phyloP scores from a whole-genome alignment of 257 asterid species.

The Penstemon newberryi region DNA sequence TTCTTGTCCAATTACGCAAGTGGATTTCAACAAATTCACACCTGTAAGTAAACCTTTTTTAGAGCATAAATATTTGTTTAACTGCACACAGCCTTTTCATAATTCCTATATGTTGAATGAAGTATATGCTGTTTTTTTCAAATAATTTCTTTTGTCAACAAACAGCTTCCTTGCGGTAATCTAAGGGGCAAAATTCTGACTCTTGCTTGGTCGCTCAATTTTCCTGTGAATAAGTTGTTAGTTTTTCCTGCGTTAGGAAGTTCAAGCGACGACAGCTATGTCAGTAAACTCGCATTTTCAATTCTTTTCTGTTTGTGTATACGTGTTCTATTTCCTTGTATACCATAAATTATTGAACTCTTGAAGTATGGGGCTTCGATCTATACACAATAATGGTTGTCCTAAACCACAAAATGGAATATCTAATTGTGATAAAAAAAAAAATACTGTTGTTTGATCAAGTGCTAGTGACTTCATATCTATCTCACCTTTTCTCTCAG shows the following conservation, averaged over 20 bases:
- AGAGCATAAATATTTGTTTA: no score
- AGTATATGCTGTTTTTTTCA: neutral
- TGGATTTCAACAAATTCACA: constrained; percentile 95
- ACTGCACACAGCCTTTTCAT: neutral
- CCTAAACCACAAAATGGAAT: neutral
- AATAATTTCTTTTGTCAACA: constrained; percentile 20
- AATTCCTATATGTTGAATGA: neutral
- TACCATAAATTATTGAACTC: constrained; percentile 3
- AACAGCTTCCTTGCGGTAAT: constrained; percentile 87
- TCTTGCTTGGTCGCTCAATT: constrained; percentile 85
- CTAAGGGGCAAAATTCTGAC: constrained; percentile 79
- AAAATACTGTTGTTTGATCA: neutral
- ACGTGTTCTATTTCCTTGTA: neutral
- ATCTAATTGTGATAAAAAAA: neutral
- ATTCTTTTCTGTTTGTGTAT: constrained; percentile 7
- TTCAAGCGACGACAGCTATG: constrained; percentile 92
- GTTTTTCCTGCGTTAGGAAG: constrained; percentile 98
- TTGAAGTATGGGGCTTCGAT: constrained; percentile 4
- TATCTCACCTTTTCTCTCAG: neutral
- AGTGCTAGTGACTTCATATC: neutral
- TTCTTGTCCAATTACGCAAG: constrained; percentile 78
- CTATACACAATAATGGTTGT: neutral
- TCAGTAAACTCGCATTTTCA: constrained; percentile 40
- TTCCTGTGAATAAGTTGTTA: constrained; percentile 86
- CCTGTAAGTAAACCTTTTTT: constrained; percentile 54